Evolutionary conservation across 106 monocot genomes (phyloP).

Genomic region (Posidonia australis): DNA sequence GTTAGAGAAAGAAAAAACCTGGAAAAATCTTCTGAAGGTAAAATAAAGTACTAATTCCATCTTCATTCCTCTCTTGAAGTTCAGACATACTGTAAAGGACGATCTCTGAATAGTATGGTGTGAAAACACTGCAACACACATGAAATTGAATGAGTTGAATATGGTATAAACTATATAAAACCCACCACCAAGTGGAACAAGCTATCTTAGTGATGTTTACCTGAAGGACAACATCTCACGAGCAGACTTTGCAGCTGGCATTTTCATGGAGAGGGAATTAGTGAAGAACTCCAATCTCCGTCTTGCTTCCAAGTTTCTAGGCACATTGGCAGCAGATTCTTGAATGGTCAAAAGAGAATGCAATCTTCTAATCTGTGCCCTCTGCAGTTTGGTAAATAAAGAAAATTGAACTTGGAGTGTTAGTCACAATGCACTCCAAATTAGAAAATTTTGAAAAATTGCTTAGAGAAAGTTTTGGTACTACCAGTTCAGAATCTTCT

Average conservation of each 20-base stretch:
- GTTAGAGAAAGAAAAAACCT: constrained; percentile 29
- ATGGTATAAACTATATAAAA: background rate
- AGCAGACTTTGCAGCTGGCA: constrained; percentile 62
- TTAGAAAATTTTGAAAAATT: no score
- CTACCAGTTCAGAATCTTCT: constrained; percentile 60
- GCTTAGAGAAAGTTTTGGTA: background rate
- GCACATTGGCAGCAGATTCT: constrained; percentile 77
- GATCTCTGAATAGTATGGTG: constrained; percentile 73
- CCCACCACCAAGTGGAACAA: background rate
- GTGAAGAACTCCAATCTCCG: constrained; percentile 72
- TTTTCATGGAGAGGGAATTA: constrained; percentile 81
- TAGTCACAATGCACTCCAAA: background rate
- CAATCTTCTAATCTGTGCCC: constrained; percentile 47
- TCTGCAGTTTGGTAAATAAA: constrained; percentile 18
- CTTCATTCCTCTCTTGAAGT: constrained; percentile 77
- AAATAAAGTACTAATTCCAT: constrained; percentile 79
- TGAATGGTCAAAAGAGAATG: constrained; percentile 76
- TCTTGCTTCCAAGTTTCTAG: constrained; percentile 75
- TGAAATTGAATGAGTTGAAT: background rate
- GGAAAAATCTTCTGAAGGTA: constrained; percentile 92
- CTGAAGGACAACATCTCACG: constrained; percentile 77
- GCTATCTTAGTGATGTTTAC: constrained; percentile 10
- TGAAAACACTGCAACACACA: constrained; percentile 73
- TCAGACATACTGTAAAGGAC: constrained; percentile 66
- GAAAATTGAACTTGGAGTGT: background rate